A percentile compares a stretch with the other conserved stretches of the same genome.
These are phyloP conservation scores for Acacia crassicarpa DNA, from an alignment of 306 rosid species.

Conservation along the genomic window DNA sequence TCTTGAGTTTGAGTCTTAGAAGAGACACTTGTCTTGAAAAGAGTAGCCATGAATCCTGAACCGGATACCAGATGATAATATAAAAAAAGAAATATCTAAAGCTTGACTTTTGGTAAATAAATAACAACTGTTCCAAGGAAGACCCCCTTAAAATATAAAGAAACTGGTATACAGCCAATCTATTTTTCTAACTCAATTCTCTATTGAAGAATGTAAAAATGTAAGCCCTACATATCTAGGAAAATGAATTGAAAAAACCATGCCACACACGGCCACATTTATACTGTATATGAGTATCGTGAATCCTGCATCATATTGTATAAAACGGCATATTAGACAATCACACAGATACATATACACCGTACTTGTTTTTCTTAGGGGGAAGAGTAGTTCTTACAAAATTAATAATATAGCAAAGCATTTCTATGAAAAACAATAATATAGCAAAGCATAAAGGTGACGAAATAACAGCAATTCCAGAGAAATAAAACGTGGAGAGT, in stretches of 20 bases:
- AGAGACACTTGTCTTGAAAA: too few species aligned
- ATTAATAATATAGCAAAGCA: background rate
- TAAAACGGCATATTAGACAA: background rate
- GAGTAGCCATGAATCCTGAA: too few species aligned
- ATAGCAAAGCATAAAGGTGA: conserved; percentile 5
- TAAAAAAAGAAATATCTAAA: background rate
- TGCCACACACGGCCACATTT: conserved; percentile 1
- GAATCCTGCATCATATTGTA: conserved; percentile 37
- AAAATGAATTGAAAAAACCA: conserved; percentile 20
- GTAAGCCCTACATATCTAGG: conserved; percentile 28
- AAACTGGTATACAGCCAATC: conserved; percentile 28
- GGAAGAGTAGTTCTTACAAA: background rate
- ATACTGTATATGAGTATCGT: background rate
- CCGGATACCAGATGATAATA: too few species aligned
- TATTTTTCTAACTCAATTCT: conserved; percentile 3
- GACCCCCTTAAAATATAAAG: conserved; percentile 35
- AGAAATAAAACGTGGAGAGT: conserved; percentile 3
- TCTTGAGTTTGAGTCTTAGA: too few species aligned
- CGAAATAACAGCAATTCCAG: background rate
- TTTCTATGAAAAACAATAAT: background rate
- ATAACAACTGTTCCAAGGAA: background rate
- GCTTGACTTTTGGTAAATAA: background rate
- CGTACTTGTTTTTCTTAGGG: background rate
- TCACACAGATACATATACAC: background rate
- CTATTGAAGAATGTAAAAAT: background rate